phyloP scores from a whole-genome alignment of 2,329 filamentous ascomycete species.

The Diaporthe velutina region DNA sequence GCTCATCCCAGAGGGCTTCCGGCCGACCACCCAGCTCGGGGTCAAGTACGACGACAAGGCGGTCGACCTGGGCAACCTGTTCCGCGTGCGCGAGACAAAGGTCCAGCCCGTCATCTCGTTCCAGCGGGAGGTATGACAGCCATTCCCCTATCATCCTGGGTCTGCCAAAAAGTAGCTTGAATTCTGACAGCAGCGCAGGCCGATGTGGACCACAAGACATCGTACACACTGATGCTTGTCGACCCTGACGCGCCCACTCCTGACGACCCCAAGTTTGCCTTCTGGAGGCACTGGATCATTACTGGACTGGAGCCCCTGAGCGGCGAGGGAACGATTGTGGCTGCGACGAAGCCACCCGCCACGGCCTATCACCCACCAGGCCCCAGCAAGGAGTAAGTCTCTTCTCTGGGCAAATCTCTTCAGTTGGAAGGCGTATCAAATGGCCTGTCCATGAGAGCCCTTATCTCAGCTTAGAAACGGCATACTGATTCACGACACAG shows the following conservation, averaged over 20 bases:
- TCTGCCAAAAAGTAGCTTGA: neutral
- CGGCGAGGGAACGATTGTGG: conserved; percentile 43
- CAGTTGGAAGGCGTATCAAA: neutral
- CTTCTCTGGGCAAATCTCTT: neutral
- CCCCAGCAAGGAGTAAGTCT: conserved; percentile 59
- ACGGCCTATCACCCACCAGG: conserved; percentile 60
- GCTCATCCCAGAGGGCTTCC: conserved; percentile 58
- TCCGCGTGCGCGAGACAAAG: conserved; percentile 53
- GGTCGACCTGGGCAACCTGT: conserved; percentile 47
- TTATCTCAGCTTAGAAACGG: neutral
- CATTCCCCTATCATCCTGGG: neutral
- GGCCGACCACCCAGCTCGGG: conserved; percentile 54
- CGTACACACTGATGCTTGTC: conserved; percentile 63
- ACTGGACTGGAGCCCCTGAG: conserved; percentile 52
- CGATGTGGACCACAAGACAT: conserved; percentile 42
- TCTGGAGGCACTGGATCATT: conserved; percentile 68
- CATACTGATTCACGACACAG: conserved; percentile 43
- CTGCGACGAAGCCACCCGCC: conserved; percentile 49
- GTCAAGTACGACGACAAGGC: conserved; percentile 47
- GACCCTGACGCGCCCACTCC: conserved; percentile 69
- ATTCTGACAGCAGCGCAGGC: conserved; percentile 7
- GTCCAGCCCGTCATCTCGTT: conserved; percentile 53
- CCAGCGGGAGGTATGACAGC: conserved; percentile 47
- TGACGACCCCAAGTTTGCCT: conserved; percentile 66
- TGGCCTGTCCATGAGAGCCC: accelerated